phyloP scores from a whole-genome alignment of 495 filamentous ascomycete genomes.

The Chaetomidium leptoderma region DNA sequence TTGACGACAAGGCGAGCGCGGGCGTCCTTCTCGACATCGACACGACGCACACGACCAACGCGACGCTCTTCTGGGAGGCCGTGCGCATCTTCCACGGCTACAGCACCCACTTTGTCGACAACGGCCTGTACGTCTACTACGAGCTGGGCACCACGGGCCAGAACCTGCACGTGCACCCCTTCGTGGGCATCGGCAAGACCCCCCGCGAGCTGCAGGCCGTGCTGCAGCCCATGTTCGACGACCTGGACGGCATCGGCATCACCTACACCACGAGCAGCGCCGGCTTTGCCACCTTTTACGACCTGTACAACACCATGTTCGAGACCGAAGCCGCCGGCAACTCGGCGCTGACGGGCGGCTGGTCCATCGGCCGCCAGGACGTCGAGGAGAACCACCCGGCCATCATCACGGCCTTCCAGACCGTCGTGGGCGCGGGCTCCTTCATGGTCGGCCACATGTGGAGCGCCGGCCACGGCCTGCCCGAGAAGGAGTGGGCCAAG shows the following conservation, averaged over 20 bases:
- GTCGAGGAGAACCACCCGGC: constrained; percentile 38
- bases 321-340: constrained; percentile 42
- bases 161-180: constrained; percentile 39
- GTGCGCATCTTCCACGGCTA: constrained; percentile 45
- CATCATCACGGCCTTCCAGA: constrained; percentile 41
- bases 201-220: constrained; percentile 36
- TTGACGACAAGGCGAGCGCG: constrained; percentile 38
- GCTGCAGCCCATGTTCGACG: constrained; percentile 44
- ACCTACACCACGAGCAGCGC: constrained; percentile 33
- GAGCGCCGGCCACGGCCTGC: constrained; percentile 41
- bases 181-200: constrained; percentile 45
- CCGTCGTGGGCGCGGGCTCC: constrained; percentile 30
- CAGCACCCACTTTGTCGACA: constrained; percentile 36
- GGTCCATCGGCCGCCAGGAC: constrained; percentile 41
- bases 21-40: constrained; percentile 44
- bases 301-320: constrained; percentile 47
- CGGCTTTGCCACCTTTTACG: constrained; percentile 41
- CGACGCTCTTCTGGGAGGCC: constrained; percentile 42
- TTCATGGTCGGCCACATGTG: constrained; percentile 50
- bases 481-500: constrained; percentile 28
- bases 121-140: constrained; percentile 49
- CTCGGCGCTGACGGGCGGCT: constrained; percentile 45
- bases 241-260: constrained; percentile 38
- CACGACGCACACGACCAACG: constrained; percentile 31
- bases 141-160: constrained; percentile 33